Base-by-base conservation (phyloP, 139 green algal species). In the Tetraselmis chui region DNA sequence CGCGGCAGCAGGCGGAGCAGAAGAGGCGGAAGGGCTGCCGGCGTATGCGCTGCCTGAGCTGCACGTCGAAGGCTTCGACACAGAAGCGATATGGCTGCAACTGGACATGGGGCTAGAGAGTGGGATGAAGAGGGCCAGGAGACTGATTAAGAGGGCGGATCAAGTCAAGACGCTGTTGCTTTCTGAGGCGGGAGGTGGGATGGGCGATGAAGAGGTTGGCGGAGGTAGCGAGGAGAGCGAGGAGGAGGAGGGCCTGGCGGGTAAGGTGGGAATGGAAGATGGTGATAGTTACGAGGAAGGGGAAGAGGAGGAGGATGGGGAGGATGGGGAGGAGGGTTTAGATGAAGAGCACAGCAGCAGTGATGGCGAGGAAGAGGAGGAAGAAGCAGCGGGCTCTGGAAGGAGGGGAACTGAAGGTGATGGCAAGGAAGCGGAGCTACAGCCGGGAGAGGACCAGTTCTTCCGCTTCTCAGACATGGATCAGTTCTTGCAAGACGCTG, bases 391-490 rank as follows among this genome's bases (percentile, higher is more conserved):
- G 59, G 79, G 74, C 58, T 59, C 45, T 30, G 23, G 29, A 2
- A 83, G 75, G 30, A 29, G 79, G 25, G 59, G 28, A 29, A 59
- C 29, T 30, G 59, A 74, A 30, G 78, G 76, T 5, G 1, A 59
- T 5, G 59, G 26, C 30, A 59, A 30, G 31, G 79, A 88, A 11
- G 80, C 80, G 25, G 78, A 67, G 30, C 78, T 80, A 80, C 79
- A 80, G 22, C 82, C 86, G 0, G 29, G 83, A 2, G 92, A 95
- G 79, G 90, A 98, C 75, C 86, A 90, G 11, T 95, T 97, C 88
- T 88, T 98, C 79, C 85, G 85, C 11, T 84, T 98, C 28, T 84
- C 86, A 29, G 93, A 98, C 80, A 95, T 98, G 93, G 93, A 98
- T 84, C 76, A 77, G 0, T 98, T 98, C 85, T 30, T 98, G 82